Conservation (phyloP, 352 stramenopile species). For the Globisporangium takayamanum region DNA sequence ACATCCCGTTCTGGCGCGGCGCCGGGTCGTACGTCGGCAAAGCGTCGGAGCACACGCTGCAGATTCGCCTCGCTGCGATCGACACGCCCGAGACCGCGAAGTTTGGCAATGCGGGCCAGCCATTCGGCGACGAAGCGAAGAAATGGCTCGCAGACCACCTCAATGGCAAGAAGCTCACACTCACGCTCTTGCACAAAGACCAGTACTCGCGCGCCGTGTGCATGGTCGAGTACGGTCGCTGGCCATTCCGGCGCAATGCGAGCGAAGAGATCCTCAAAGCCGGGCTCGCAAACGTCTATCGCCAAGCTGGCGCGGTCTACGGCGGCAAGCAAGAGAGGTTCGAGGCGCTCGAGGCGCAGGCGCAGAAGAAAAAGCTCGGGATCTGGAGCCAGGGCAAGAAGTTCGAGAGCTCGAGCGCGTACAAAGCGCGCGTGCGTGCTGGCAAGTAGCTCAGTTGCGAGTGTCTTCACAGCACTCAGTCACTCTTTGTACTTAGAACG, state of each 20-base stretch:
- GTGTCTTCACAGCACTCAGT: neutral
- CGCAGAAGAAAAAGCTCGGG: conserved; percentile 52
- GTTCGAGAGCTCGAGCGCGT: conserved; percentile 64
- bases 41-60: conserved; percentile 71
- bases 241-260: conserved; percentile 73
- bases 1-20: conserved; percentile 46
- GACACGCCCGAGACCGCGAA: conserved; percentile 84
- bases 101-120: conserved; percentile 70
- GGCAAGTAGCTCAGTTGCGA: conserved; percentile 4
- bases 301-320: conserved; percentile 75
- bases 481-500: neutral
- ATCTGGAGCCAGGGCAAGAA: conserved; percentile 78
- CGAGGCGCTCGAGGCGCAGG: conserved; percentile 55
- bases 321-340: conserved; percentile 63
- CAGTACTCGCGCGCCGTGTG: conserved; percentile 81
- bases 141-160: conserved; percentile 50
- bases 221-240: conserved; percentile 72
- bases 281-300: conserved; percentile 67
- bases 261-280: conserved; percentile 79
- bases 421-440: conserved; percentile 65
- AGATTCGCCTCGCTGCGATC: conserved; percentile 79
- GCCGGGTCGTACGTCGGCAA: conserved; percentile 44
- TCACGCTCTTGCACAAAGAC: conserved; percentile 80
- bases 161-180: conserved; percentile 41
- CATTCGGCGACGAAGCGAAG: conserved; percentile 77